Percentiles rank a stretch among this genome's conserved stretches.
These are phyloP conservation scores for Quercus tomentella DNA, from an alignment of 331 rosid genomes.

Conservation along the genomic window DNA sequence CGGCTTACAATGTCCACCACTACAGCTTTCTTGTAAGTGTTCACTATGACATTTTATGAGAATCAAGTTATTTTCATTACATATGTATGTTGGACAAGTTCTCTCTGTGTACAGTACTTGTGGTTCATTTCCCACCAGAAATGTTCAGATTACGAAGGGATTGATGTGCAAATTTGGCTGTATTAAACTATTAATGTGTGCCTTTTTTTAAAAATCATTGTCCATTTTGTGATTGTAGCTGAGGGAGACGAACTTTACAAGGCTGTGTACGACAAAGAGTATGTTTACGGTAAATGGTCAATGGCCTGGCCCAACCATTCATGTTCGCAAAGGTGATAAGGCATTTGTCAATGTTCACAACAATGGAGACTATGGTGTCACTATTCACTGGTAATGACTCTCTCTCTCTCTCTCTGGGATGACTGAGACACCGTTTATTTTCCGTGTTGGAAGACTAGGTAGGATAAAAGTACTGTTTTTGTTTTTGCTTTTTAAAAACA, in stretches of 20 bases:
- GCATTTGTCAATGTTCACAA: slow-evolving; percentile 27
- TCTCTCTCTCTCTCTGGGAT: neutral
- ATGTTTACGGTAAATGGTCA: slow-evolving; percentile 26
- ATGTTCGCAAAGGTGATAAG: slow-evolving; percentile 24
- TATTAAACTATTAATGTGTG: no score
- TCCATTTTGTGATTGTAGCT: slow-evolving; percentile 8
- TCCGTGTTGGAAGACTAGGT: no score
- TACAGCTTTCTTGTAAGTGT: slow-evolving; percentile 16
- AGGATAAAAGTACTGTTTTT: no score
- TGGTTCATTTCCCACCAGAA: no score
- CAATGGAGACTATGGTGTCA: slow-evolving; percentile 19
- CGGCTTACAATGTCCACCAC: slow-evolving; percentile 19
- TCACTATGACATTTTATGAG: no score
- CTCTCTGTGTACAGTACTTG: no score
- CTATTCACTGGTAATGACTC: slow-evolving; percentile 28
- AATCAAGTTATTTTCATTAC: no score
- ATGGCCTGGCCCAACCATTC: slow-evolving; percentile 36
- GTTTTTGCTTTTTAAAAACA: no score
- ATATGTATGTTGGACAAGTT: no score
- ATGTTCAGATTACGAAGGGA: no score
- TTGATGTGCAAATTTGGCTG: no score
- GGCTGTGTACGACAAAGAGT: slow-evolving; percentile 22
- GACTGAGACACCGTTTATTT: no score
- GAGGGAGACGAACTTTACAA: slow-evolving; percentile 17
- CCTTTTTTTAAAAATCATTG: neutral